Percentiles rank a stretch among this genome's conserved stretches.
phyloP scores from a whole-genome alignment of 2,329 filamentous ascomycete species.

The Ceratocystis eucalypticola region DNA sequence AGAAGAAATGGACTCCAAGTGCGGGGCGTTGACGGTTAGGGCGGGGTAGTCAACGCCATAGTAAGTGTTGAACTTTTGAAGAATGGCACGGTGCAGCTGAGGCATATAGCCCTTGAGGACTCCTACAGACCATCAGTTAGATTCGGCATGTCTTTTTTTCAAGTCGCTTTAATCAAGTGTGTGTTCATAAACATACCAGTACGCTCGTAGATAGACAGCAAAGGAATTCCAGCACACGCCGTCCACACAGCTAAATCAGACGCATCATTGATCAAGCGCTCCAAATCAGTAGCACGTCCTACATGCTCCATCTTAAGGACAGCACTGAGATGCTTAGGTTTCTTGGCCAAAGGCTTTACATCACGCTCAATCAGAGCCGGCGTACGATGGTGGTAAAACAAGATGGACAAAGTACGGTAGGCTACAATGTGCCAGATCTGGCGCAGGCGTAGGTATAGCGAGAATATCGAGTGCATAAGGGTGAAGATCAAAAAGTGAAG shows the following conservation, averaged over 20 bases:
- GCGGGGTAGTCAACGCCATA: conserved; percentile 64
- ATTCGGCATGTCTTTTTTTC: too few species aligned
- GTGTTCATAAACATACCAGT: conserved; percentile 47
- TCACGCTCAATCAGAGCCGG: conserved; percentile 86
- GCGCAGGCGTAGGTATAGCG: conserved; percentile 70
- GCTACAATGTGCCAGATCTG: conserved; percentile 66
- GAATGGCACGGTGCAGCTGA: conserved; percentile 67
- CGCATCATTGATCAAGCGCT: conserved; percentile 76
- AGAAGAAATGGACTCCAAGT: conserved; percentile 30
- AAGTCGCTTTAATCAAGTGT: background rate
- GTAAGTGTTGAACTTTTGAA: conserved; percentile 70
- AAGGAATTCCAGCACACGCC: conserved; percentile 72
- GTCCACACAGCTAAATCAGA: conserved; percentile 91
- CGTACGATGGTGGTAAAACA: conserved; percentile 91
- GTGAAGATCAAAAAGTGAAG: conserved; percentile 55
- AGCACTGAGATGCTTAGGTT: conserved; percentile 79
- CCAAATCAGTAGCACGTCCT: conserved; percentile 56
- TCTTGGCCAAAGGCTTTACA: conserved; percentile 55
- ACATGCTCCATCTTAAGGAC: conserved; percentile 64
- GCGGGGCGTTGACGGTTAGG: conserved; percentile 43
- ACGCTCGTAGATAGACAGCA: conserved; percentile 82
- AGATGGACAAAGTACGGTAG: conserved; percentile 64
- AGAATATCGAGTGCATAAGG: conserved; percentile 68
- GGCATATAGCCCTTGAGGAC: conserved; percentile 79
- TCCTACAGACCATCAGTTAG: conserved; percentile 37